These are phyloP conservation scores for Beauveria medogensis DNA, from an alignment of 2,329 filamentous ascomycete genomes.

Conservation along the genomic window DNA sequence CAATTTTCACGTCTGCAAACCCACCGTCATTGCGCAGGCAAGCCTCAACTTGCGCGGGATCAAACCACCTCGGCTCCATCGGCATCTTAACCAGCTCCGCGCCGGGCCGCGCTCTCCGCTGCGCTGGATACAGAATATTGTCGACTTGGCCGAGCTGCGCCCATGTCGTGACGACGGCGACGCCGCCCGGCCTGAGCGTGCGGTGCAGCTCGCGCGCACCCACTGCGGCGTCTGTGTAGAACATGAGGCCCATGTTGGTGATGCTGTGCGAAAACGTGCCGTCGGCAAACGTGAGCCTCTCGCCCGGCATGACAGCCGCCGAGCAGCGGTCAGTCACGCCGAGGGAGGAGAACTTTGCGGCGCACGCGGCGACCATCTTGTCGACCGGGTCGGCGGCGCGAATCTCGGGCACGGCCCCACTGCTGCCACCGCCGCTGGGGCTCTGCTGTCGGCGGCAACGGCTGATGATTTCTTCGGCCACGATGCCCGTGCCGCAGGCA, in stretches of 20 bases:
- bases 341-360: constrained; percentile 10
- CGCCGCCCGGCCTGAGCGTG: constrained; percentile 28
- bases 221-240: constrained; percentile 22
- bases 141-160: constrained; percentile 14
- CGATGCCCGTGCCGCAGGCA: constrained; percentile 20
- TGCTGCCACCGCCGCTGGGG: background rate
- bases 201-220: constrained; percentile 29
- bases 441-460: background rate
- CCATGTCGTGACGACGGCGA: constrained; percentile 27
- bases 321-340: constrained; percentile 8
- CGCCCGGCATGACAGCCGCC: constrained; percentile 16
- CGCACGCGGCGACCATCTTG: constrained; percentile 16
- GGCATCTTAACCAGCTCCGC: constrained; percentile 13
- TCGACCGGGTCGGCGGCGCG: constrained; percentile 15
- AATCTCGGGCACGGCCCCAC: constrained; percentile 1
- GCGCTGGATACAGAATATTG: constrained; percentile 11
- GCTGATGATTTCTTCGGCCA: constrained; percentile 16
- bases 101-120: constrained; percentile 10
- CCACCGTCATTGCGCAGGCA: constrained; percentile 6
- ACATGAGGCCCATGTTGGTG: constrained; percentile 32
- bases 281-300: constrained; percentile 20
- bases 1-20: constrained; percentile 4
- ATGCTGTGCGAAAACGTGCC: constrained; percentile 28
- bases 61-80: constrained; percentile 11
- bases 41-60: background rate